phyloP scores from a whole-genome alignment of 75 land plant species.

The Sequoiadendron giganteum region DNA sequence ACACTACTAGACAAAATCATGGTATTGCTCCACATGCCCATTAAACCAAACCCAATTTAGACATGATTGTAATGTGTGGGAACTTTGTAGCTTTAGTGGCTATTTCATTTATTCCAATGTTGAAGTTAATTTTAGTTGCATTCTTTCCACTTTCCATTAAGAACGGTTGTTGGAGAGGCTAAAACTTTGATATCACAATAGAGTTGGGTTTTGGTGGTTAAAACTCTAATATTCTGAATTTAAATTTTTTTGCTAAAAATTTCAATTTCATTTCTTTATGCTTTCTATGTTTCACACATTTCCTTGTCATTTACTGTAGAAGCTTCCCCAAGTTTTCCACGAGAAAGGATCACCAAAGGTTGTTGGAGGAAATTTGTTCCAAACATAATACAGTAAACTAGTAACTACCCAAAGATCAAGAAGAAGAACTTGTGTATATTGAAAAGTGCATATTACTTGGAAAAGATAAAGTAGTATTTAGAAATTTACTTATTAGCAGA shows the following conservation, averaged over 20 bases:
- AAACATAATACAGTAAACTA: too few relatives aligned
- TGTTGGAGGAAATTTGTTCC: too few relatives aligned
- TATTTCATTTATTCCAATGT: not conserved
- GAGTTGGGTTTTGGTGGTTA: not conserved
- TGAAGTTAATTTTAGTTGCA: not conserved
- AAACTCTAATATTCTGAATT: not conserved
- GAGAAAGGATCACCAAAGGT: too few relatives aligned
- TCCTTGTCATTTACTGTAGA: too few relatives aligned
- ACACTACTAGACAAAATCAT: not conserved
- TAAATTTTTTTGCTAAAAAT: too few relatives aligned
- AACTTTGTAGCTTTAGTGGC: not conserved
- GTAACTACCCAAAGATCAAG: too few relatives aligned
- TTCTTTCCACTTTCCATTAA: not conserved
- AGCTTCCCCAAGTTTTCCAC: too few relatives aligned
- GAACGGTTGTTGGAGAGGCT: not conserved
- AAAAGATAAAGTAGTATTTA: not conserved
- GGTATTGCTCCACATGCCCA: not conserved
- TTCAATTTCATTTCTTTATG: too few relatives aligned
- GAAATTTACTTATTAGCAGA: not conserved
- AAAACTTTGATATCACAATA: not conserved
- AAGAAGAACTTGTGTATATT: too few relatives aligned
- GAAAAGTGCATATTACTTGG: not conserved
- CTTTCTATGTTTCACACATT: too few relatives aligned
- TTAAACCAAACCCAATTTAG: not conserved
- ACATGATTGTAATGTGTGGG: too few relatives aligned